These are phyloP conservation scores for Prunus mongolica DNA, from an alignment of 306 rosid species.

Conservation along the genomic window DNA sequence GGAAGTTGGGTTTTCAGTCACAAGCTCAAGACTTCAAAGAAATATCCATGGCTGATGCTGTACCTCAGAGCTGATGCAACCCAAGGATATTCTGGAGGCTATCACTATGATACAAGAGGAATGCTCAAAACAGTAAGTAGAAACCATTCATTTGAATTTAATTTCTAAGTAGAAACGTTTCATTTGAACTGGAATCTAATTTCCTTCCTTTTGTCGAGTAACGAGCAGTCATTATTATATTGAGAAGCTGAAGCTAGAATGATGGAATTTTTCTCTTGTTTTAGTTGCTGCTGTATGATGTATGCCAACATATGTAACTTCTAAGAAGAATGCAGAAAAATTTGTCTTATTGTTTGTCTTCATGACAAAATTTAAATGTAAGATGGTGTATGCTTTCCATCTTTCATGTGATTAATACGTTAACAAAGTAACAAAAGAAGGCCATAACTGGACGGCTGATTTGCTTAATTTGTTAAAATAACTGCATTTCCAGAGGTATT, in stretches of 20 bases:
- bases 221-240: too few relatives aligned
- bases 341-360: not conserved
- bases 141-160: not conserved
- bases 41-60: constrained; percentile 84
- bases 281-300: too few relatives aligned
- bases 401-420: not conserved
- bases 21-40: constrained; percentile 63
- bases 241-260: too few relatives aligned
- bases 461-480: not conserved
- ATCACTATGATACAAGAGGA: constrained; percentile 81
- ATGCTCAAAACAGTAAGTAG: constrained; percentile 70
- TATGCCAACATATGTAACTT: not conserved
- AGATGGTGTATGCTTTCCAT: not conserved
- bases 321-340: not conserved
- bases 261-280: too few relatives aligned
- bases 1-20: constrained; percentile 81
- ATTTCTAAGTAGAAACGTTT: constrained; percentile 17
- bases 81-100: constrained; percentile 79
- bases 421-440: not conserved
- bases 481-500: not conserved
- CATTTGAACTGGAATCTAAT: not conserved
- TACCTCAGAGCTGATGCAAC: constrained; percentile 87
- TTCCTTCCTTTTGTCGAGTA: not conserved
- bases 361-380: not conserved
- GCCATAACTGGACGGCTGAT: constrained; percentile 8